phyloP scores from a whole-genome alignment of 331 rosid genomes.

The Erythrophleum ivorense region DNA sequence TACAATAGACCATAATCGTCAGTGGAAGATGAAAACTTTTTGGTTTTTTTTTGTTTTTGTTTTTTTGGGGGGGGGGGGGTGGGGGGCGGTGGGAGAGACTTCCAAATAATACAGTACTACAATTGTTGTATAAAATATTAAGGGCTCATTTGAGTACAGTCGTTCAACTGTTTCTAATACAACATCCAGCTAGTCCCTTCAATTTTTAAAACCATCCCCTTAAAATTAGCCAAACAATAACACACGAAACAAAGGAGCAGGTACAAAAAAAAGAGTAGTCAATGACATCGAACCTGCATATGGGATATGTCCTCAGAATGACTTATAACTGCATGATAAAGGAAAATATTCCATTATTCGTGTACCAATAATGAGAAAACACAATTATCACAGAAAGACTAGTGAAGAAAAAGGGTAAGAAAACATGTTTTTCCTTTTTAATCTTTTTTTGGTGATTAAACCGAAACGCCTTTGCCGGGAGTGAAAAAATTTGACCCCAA shows the following conservation, averaged over 20 bases:
- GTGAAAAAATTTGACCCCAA: background rate
- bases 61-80: no score
- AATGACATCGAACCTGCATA: constrained; percentile 50
- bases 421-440: background rate
- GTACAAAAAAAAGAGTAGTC: background rate
- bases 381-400: background rate
- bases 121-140: background rate
- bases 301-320: constrained; percentile 21
- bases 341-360: constrained; percentile 11
- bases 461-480: no score
- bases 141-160: background rate
- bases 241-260: background rate
- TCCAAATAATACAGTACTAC: background rate
- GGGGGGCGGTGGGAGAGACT: background rate
- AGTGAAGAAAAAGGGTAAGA: background rate
- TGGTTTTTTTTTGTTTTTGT: no score
- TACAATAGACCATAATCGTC: background rate
- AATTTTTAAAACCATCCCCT: constrained; percentile 10
- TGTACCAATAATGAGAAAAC: constrained; percentile 1
- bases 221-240: constrained; percentile 23
- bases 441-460: no score
- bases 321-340: constrained; percentile 23
- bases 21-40: background rate
- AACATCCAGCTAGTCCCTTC: constrained; percentile 14
- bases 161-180: background rate